Base-by-base conservation (phyloP, 805 yeast genomes). In the Schizosaccharomyces lindneri region DNA sequence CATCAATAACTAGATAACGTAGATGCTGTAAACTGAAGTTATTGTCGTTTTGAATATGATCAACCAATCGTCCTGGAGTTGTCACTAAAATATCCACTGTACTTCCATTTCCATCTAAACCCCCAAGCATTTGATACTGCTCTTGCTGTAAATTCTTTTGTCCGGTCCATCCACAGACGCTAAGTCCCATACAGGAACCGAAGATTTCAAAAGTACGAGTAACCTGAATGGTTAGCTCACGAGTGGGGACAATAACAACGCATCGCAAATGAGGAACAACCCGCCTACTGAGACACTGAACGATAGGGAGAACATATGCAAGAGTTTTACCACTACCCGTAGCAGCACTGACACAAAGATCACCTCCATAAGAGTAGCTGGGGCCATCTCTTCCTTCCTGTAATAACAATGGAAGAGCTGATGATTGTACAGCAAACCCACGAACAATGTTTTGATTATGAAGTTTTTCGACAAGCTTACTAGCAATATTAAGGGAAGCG, bases 311-410 rank as follows among this genome's bases (percentile, higher is more conserved):
- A 61, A 81, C 76, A 68, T 90, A 90, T 1, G 96, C 94, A 62
- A 93, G 74, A 0, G 98, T 90, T 69, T 90, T 90, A 67, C 98
- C 98, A 0, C 95, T 85, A 55, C 98, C 98, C 0, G 98, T 90
- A 11, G 94, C 80, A 1, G 98, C 95, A 71, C 90, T 89, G 5
- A 90, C 95, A 21, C 60, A 57, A 29, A 57, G 24, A 32, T 57
- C 60, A 46, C 76, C 77, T 5, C 89, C 94, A 46, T 46, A 46
- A 46, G 27, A 5, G 3, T 46, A 46, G 13, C 7, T 46, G 2
- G 57, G 57, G 4, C 36, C 60, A 17, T 57, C 21, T 19, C 43
- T 57, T 13, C 46, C 29, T 21, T 27, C 41, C 2, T 57, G 27
- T 32, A 57, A n/a, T 24, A 57, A 27, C 36, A 41, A 15, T 24